Conservation (phyloP, 2,329 filamentous ascomycete species). For the Laburnicola sp. region DNA sequence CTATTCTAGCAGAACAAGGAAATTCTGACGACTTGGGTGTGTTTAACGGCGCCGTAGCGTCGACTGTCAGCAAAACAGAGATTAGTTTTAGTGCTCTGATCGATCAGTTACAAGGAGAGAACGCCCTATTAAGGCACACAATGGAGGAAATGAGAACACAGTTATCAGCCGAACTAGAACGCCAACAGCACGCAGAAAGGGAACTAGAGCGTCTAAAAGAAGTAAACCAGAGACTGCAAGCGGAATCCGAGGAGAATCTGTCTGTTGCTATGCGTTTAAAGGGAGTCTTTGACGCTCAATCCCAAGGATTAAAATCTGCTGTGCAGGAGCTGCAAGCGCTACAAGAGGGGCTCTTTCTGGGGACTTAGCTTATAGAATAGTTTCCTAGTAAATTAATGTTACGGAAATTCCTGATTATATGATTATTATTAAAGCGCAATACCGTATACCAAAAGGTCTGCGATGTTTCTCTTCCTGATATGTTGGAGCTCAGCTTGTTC, state of each 20-base stretch:
- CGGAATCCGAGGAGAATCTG: not conserved
- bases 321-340: too few relatives aligned
- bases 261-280: not conserved
- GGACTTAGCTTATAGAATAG: conserved; percentile 1
- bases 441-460: too few relatives aligned
- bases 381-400: too few relatives aligned
- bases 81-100: conserved; percentile 7
- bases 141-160: conserved; percentile 10
- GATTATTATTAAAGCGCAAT: too few relatives aligned
- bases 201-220: conserved; percentile 3
- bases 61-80: not conserved
- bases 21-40: conserved; percentile 1
- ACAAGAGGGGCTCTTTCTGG: not conserved
- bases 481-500: too few relatives aligned
- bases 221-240: conserved; percentile 4
- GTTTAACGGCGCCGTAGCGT: not conserved
- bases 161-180: conserved; percentile 5
- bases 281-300: too few relatives aligned
- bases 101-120: conserved; percentile 6
- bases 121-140: conserved; percentile 8
- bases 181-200: conserved; percentile 2
- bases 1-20: not conserved
- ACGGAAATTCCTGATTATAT: too few relatives aligned
- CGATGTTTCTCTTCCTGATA: too few relatives aligned
- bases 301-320: too few relatives aligned